Percentiles rank a stretch among this genome's conserved stretches.
phyloP scores from a whole-genome alignment of 148 eudicot species.

The Amaranthus cruentus region DNA sequence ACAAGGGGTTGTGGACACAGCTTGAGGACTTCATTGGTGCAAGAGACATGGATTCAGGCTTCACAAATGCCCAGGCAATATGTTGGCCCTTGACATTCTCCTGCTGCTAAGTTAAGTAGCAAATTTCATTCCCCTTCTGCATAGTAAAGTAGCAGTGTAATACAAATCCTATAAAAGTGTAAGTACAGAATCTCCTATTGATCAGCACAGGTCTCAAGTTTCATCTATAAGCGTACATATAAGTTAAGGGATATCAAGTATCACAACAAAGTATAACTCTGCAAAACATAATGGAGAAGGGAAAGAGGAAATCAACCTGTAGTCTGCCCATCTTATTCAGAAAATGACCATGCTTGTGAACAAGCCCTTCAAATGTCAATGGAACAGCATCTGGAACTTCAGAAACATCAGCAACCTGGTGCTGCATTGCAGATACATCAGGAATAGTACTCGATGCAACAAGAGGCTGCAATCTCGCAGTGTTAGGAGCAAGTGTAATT shows the following conservation, averaged over 20 bases:
- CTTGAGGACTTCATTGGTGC: neutral
- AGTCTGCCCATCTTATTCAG: constrained; percentile 76
- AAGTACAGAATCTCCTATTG: neutral
- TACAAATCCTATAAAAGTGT: no score
- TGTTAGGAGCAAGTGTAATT: constrained; percentile 93
- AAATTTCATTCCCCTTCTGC: no score
- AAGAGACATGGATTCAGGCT: neutral
- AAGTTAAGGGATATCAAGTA: neutral
- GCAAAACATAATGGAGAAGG: neutral
- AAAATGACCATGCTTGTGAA: constrained; percentile 71
- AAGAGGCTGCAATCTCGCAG: constrained; percentile 81
- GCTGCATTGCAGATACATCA: constrained; percentile 58
- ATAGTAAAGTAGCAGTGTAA: no score
- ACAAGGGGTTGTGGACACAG: neutral
- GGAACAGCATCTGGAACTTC: constrained; percentile 74
- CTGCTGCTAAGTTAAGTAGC: neutral
- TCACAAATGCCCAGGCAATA: neutral
- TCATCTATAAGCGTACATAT: neutral
- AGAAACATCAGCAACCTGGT: constrained; percentile 50
- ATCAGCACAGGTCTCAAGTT: neutral
- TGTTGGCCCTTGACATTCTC: neutral
- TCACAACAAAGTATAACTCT: neutral
- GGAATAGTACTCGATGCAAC: constrained; percentile 47
- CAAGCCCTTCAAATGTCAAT: constrained; percentile 71
- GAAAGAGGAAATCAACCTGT: constrained; percentile 41